Conservation (phyloP, 306 rosid genomes). For the Ormosia semicastrata region DNA sequence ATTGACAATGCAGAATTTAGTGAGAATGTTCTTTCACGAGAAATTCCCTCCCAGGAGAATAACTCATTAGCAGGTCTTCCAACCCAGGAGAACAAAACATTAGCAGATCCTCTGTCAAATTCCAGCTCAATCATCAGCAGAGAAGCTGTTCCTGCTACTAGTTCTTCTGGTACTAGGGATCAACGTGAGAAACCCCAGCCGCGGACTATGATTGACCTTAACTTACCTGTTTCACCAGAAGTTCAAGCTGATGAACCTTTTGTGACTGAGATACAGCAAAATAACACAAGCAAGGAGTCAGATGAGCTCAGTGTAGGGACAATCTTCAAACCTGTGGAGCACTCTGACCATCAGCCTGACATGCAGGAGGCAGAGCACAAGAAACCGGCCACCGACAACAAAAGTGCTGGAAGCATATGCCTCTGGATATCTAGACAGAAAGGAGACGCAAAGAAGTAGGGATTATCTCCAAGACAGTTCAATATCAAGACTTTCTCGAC, state of each 20-base stretch:
- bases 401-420: slow-evolving; percentile 91
- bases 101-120: slow-evolving; percentile 36
- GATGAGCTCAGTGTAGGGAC: slow-evolving; percentile 30
- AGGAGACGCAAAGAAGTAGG: slow-evolving; percentile 69
- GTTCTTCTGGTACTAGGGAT: slow-evolving; percentile 37
- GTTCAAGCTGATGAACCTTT: slow-evolving; percentile 51
- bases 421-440: slow-evolving; percentile 75
- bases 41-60: slow-evolving; percentile 33
- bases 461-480: slow-evolving; percentile 38
- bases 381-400: slow-evolving; percentile 82
- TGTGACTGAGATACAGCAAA: slow-evolving; percentile 32
- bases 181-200: slow-evolving; percentile 45
- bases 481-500: slow-evolving; percentile 38
- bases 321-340: slow-evolving; percentile 24
- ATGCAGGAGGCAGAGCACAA: slow-evolving; percentile 69
- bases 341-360: slow-evolving; percentile 48
- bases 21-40: slow-evolving; percentile 29
- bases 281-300: slow-evolving; percentile 37
- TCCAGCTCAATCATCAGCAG: slow-evolving; percentile 31
- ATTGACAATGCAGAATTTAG: slow-evolving; percentile 32
- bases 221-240: slow-evolving; percentile 59
- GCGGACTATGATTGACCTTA: slow-evolving; percentile 63
- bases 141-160: slow-evolving; percentile 33
- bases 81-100: slow-evolving; percentile 34
- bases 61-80: slow-evolving; percentile 35